A percentile compares a stretch with the other conserved stretches of the same genome.
phyloP scores from a whole-genome alignment of 108 stramenopile species.

The Pinguiococcus pyrenoidosus region DNA sequence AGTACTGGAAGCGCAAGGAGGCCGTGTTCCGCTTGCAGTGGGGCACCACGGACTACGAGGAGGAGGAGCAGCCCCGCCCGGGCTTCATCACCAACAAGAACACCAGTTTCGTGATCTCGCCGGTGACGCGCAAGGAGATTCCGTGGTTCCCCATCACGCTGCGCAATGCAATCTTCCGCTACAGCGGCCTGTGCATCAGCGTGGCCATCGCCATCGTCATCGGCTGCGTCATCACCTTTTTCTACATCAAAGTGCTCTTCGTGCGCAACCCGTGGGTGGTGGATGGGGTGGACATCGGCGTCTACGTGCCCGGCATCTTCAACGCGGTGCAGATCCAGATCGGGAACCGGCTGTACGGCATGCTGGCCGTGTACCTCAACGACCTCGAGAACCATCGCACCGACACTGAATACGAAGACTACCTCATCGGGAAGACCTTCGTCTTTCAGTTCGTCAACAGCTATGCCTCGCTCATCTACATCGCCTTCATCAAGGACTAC shows the following conservation, averaged over 20 bases:
- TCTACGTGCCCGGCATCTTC: background rate
- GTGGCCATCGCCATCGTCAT: slow-evolving; percentile 46
- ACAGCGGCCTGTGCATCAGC: background rate
- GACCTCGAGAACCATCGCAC: slow-evolving; percentile 19
- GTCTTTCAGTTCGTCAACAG: slow-evolving; percentile 32
- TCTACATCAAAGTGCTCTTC: slow-evolving; percentile 7
- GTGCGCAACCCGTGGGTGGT: background rate
- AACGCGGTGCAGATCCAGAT: slow-evolving; percentile 8
- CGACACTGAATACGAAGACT: slow-evolving; percentile 3
- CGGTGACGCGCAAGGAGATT: slow-evolving; percentile 8
- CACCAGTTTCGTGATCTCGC: slow-evolving; percentile 1
- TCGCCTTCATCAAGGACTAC: slow-evolving; percentile 10
- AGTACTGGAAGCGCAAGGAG: slow-evolving; percentile 34
- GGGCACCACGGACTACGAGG: slow-evolving; percentile 33
- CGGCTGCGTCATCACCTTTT: slow-evolving; percentile 52
- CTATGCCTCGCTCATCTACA: slow-evolving; percentile 23
- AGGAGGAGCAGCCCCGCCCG: slow-evolving; percentile 25
- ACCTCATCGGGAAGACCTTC: slow-evolving; percentile 25
- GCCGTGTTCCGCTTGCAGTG: slow-evolving; percentile 24
- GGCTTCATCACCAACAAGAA: slow-evolving; percentile 17
- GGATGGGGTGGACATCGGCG: no score
- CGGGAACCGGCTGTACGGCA: slow-evolving; percentile 7
- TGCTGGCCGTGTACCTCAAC: slow-evolving; percentile 13
- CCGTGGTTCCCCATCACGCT: no score
- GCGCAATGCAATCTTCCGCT: no score